phyloP scores from a whole-genome alignment of 352 stramenopile genomes.

The Phytophthora palmivora region DNA sequence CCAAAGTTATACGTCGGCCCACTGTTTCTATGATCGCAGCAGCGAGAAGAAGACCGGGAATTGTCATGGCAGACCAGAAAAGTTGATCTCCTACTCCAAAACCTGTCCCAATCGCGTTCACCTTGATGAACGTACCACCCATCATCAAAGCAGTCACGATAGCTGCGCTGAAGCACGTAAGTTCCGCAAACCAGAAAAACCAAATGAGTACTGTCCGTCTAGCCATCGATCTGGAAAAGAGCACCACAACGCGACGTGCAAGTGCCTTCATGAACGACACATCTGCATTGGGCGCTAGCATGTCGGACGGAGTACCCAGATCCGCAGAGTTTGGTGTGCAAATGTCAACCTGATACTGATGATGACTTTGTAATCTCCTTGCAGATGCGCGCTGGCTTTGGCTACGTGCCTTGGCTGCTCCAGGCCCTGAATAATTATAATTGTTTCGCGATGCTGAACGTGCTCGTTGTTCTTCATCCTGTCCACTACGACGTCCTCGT shows the following conservation, averaged over 20 bases:
- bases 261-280: constrained; percentile 51
- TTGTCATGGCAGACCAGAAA: constrained; percentile 41
- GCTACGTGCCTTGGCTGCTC: constrained; percentile 20
- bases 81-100: constrained; percentile 39
- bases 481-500: constrained; percentile 1
- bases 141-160: constrained; percentile 40
- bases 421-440: constrained; percentile 26
- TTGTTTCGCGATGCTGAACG: not conserved
- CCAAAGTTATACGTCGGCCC: constrained; percentile 43
- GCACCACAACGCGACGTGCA: constrained; percentile 46
- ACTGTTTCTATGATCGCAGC: constrained; percentile 47
- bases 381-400: constrained; percentile 30
- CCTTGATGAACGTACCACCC: constrained; percentile 34
- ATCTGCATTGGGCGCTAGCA: constrained; percentile 32
- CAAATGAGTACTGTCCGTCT: constrained; percentile 54
- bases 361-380: constrained; percentile 30
- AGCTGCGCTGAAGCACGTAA: constrained; percentile 25
- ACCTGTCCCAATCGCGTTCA: constrained; percentile 14
- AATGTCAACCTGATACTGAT: constrained; percentile 24
- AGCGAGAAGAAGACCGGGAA: constrained; percentile 50
- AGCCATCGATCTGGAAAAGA: constrained; percentile 49
- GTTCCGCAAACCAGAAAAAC: constrained; percentile 46
- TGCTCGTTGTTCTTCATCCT: constrained; percentile 10
- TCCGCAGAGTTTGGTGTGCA: constrained; percentile 31
- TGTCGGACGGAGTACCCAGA: constrained; percentile 30